Percentiles rank a stretch among this genome's conserved stretches.
Conservation (phyloP, 345 rosid genomes). For the Abelmoschus esculentus region DNA sequence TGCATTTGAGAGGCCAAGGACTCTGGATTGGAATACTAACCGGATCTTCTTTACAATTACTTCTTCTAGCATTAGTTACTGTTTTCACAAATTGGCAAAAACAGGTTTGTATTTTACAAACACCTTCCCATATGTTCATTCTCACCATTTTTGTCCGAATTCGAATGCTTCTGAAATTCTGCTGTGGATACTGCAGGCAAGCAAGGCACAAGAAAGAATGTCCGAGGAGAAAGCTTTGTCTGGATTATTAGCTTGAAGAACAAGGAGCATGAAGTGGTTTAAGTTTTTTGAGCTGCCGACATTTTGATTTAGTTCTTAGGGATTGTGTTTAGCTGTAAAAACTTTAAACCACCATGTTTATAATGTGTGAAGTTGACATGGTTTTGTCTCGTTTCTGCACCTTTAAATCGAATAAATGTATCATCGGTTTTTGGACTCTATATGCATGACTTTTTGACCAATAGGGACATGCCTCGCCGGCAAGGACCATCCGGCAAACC, state of each 20-base stretch:
- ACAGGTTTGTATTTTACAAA: slow-evolving; percentile 27
- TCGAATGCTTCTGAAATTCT: neutral
- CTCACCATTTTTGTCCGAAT: neutral
- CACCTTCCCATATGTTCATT: neutral
- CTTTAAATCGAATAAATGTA: too few species aligned
- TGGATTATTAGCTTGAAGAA: slow-evolving; percentile 1
- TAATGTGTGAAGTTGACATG: neutral
- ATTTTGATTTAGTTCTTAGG: neutral
- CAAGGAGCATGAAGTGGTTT: neutral
- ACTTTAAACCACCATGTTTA: neutral
- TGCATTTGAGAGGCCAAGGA: slow-evolving; percentile 6
- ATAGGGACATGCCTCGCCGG: slow-evolving; percentile 55
- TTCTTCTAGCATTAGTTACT: slow-evolving; percentile 41
- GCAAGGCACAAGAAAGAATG: slow-evolving; percentile 30
- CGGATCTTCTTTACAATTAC: slow-evolving; percentile 34
- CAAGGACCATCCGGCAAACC: slow-evolving; percentile 73
- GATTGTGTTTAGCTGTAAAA: neutral
- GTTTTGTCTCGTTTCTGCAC: too few species aligned
- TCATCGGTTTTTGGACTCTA: too few species aligned
- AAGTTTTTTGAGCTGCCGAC: neutral
- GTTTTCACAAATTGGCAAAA: slow-evolving; percentile 45
- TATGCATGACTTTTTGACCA: too few species aligned
- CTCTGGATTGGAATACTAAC: slow-evolving; percentile 38
- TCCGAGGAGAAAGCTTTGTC: slow-evolving; percentile 14
- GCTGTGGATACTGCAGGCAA: slow-evolving; percentile 21